phyloP scores from a whole-genome alignment of 208 protist genomes.

The Trypanosoma brucei region DNA sequence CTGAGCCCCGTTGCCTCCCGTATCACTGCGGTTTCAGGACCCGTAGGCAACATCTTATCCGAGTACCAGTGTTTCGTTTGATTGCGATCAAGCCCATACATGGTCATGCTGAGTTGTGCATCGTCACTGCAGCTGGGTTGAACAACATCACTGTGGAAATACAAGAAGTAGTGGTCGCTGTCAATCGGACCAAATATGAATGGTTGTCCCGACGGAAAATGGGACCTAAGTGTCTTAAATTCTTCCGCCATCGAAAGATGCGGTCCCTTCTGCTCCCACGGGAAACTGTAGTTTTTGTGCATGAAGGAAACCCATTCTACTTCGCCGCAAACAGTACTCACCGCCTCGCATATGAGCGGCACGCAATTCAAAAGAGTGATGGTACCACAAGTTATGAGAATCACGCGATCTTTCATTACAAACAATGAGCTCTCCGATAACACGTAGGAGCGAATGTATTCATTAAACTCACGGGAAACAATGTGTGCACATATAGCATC shows the following conservation, averaged over 20 bases:
- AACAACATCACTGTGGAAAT: slow-evolving; percentile 86
- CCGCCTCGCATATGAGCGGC: slow-evolving; percentile 68
- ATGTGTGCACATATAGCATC: slow-evolving; percentile 84
- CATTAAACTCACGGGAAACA: slow-evolving; percentile 74
- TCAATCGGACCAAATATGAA: slow-evolving; percentile 90
- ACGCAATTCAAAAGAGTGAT: slow-evolving; percentile 91
- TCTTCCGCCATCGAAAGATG: slow-evolving; percentile 83
- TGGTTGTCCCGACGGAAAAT: slow-evolving; percentile 78
- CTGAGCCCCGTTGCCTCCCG: slow-evolving; percentile 61
- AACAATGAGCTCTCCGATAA: slow-evolving; percentile 93
- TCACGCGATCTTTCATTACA: slow-evolving; percentile 85
- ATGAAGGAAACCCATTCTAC: slow-evolving; percentile 89
- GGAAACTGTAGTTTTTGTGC: slow-evolving; percentile 93
- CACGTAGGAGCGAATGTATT: slow-evolving; percentile 88
- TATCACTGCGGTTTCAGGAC: slow-evolving; percentile 62
- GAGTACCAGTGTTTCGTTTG: slow-evolving; percentile 84
- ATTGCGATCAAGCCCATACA: slow-evolving; percentile 84
- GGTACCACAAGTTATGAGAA: slow-evolving; percentile 93
- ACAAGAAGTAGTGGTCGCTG: slow-evolving; percentile 92
- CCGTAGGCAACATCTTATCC: slow-evolving; percentile 62
- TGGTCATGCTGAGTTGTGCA: slow-evolving; percentile 86
- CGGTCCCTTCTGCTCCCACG: slow-evolving; percentile 85
- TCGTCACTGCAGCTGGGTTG: slow-evolving; percentile 57
- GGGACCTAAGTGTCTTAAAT: slow-evolving; percentile 61
- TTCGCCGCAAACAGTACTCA: slow-evolving; percentile 74